Base-by-base conservation (phyloP, 768 basidiomycete genomes). In the Polyporus arcularius region DNA sequence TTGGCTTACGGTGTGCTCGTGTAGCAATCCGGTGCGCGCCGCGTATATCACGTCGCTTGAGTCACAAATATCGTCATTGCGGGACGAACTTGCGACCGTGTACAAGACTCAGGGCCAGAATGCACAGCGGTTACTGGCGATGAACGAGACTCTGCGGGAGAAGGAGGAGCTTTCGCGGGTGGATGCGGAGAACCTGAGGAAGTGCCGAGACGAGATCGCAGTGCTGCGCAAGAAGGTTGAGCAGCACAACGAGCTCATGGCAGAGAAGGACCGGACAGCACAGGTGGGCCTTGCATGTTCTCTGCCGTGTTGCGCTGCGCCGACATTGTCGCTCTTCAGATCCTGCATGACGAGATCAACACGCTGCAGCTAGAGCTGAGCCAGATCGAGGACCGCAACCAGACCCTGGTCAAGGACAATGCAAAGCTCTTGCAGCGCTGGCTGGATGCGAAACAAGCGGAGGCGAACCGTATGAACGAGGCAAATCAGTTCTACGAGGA, bases 81-180 rank as follows among this genome's bases (percentile, higher is more conserved):
- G 96, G 38, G 90, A 92, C 67, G 96, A 98, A 73, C 82, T 98
- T 52, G 93, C 96, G 3, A 92, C 90, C 9, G 87, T 96, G 1
- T 99, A 98, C 80, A 96, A 96, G 74, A 92, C 94, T 0, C 96
- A 98, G 64, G 92, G 93, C 4, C 94, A 96, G 75, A 96, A 97
- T 73, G 92, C 95, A 1, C 96, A 97, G 72, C 85, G 94, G 41
- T 83, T 96, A 8, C 80, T 99, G 14, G 84, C 90, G 4, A 94
- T 99, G 88, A 96, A 93, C 62, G 97, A 99, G 74, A 94, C 93
- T 1, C 80, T 98, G 8, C 87, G 94, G 52, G 95, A 96, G 73
- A 90, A 94, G 74, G 96, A 98, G 70, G 96, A 98, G 65, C 72
- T 89, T 38, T 85, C 90, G 4, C 83, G 94, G 60, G 81, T 90